Evolutionary conservation across 495 filamentous ascomycete genomes (phyloP), one percentile per base, ranked within the genome.

Genomic region (Xylaria scruposa): DNA sequence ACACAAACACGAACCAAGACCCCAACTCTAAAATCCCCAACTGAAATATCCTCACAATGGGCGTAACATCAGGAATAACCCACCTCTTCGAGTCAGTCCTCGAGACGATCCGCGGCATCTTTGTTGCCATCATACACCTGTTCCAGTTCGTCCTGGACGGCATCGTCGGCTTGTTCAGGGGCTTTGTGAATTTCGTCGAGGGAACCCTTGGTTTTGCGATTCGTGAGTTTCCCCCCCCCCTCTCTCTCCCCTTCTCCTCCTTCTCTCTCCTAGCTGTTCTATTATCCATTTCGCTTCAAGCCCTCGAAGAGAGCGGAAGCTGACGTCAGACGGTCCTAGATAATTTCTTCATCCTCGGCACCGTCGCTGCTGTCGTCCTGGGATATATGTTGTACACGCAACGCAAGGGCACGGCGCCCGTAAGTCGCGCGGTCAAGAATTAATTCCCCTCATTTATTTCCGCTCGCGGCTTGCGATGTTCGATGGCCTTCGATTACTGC

Each of bases 261-360:
- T 62, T 64, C 15, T 65, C 10, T 4, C 8, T 10, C 24, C 40
- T 70, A 17, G 33, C 24, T 29, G 2, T 4, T 33, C 31, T 33
- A 33, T n/a, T n/a, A n/a, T n/a, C n/a, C n/a, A n/a, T n/a, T n/a
- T n/a, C n/a, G n/a, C n/a, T n/a, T n/a, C n/a, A n/a, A n/a, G n/a
- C n/a, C n/a, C n/a, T n/a, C n/a, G n/a, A n/a, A n/a, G n/a, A n/a
- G n/a, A n/a, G n/a, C n/a, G n/a, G n/a, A n/a, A n/a, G n/a, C n/a
- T n/a, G n/a, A n/a, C n/a, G n/a, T n/a, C n/a, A n/a, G n/a, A n/a
- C n/a, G n/a, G n/a, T n/a, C n/a, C n/a, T n/a, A 85, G 83, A 80
- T 75, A 89, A 88, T 72, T 79, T 88, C 73, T 76, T 87, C 46
- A 81, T 90, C 66, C 78, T 90, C 44, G 83, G 81, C 21, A 85